Evolutionary conservation across 495 filamentous ascomycete genomes (phyloP), one percentile per base, ranked within the genome.

Genomic region (Penicillium manginii): DNA sequence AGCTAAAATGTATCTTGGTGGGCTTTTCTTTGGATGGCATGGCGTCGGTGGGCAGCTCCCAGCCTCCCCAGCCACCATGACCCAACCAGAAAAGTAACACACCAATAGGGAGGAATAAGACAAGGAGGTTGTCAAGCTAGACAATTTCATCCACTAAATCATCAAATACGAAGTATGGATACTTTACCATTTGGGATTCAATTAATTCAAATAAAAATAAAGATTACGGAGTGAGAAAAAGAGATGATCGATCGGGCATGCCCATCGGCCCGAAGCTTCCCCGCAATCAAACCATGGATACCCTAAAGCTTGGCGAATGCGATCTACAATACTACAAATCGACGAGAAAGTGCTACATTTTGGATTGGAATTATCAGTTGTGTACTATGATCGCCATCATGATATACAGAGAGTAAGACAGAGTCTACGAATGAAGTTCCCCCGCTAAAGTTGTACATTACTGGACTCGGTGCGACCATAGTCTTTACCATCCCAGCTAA

Each of bases 61-160:
- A 70, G 67, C 67, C 67, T 58, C 67, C 67, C 67, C 67, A 70
- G 67, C 67, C 67, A 58, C 67, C 63, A 59, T 55, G 45, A 33
- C 40, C 40, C 50, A 49, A 14, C 43, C 50, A 43, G 33, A 55
- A 19, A 21, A 18, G 18, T 29, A 48, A 48, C 49, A 62, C 19
- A 29, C 65, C 67, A 68, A 70, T 70, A 61, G 42, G 53, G 50
- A 61, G 50, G 48, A 55, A 42, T 68, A 42, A 65, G 60, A 62
- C 62, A 65, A 42, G 35, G 58, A 61, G 56, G 53, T 47, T 61
- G 40, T 54, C 48, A 23, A 60, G 22, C 55, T 39, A 62, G 59
- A 60, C 52, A 61, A 47, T 50, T 43, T 57, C 37, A 67, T 57
- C 54, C n/a, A 53, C 62, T 59, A n/a, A 49, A 59, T 60, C 53